phyloP scores from a whole-genome alignment of 345 rosid genomes.

The Salix viminalis region DNA sequence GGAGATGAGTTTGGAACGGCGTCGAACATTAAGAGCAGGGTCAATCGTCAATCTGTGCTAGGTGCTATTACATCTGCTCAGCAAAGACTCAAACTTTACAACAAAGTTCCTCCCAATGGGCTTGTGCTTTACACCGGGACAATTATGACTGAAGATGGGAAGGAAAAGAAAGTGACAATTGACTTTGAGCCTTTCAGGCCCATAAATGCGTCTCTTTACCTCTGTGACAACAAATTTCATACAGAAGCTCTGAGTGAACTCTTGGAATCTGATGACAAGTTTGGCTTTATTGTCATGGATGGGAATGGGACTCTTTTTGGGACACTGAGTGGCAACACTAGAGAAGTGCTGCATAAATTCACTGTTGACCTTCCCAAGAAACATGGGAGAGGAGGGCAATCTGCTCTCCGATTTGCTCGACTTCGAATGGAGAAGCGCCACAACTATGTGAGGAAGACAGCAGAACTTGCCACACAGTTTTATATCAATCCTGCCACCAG shows the following conservation, averaged over 20 bases:
- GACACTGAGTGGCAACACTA: constrained; percentile 81
- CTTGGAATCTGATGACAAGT: constrained; percentile 85
- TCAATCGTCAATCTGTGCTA: constrained; percentile 82
- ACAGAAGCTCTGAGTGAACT: constrained; percentile 84
- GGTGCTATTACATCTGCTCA: constrained; percentile 95
- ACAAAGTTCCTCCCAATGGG: constrained; percentile 83
- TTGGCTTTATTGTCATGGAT: constrained; percentile 92
- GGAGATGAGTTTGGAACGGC: constrained; percentile 96
- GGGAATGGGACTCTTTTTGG: constrained; percentile 90
- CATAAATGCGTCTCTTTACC: constrained; percentile 78
- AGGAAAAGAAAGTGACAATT: constrained; percentile 88
- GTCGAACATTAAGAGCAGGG: constrained; percentile 89
- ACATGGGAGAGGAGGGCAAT: constrained; percentile 96
- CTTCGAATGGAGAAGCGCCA: constrained; percentile 95
- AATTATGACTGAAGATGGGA: constrained; percentile 75
- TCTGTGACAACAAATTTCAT: constrained; percentile 87
- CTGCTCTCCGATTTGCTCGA: constrained; percentile 94
- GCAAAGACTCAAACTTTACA: constrained; percentile 85
- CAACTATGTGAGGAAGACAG: constrained; percentile 88
- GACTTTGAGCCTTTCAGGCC: constrained; percentile 96
- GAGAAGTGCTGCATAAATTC: constrained; percentile 90
- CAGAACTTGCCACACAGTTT: constrained; percentile 93
- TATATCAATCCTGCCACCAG: constrained; percentile 82
- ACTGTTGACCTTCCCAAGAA: constrained; percentile 88
- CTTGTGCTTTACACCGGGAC: constrained; percentile 89